Evolutionary conservation across 1,284 basidiomycete species (phyloP).

Genomic region (Puccinia polysora): DNA sequence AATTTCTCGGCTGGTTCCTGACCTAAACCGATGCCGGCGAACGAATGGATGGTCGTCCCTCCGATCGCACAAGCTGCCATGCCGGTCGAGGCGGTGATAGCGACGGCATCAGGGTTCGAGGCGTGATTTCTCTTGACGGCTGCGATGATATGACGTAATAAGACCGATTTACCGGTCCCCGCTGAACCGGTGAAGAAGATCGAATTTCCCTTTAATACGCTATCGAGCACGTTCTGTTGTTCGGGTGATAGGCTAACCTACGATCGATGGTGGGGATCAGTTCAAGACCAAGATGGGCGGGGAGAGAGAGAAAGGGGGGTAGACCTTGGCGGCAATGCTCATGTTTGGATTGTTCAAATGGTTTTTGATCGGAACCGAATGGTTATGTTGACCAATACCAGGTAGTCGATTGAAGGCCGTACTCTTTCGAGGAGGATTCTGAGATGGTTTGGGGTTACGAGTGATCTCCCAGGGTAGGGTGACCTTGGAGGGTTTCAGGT

Average conservation of each 20-base stretch:
- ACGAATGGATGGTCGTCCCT: constrained; percentile 87
- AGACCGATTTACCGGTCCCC: constrained; percentile 92
- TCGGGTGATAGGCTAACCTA: constrained; percentile 66
- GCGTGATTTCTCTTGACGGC: constrained; percentile 59
- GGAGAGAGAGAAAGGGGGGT: background rate
- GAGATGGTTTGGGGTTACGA: background rate
- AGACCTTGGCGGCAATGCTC: constrained; percentile 34
- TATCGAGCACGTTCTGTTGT: constrained; percentile 70
- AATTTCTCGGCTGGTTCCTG: constrained; percentile 58
- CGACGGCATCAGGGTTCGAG: constrained; percentile 62
- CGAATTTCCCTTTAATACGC: constrained; percentile 68
- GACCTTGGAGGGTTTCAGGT: background rate
- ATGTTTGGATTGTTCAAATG: constrained; percentile 41
- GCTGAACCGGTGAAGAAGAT: constrained; percentile 96
- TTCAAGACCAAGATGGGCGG: background rate
- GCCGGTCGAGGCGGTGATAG: constrained; percentile 81
- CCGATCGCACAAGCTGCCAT: constrained; percentile 77
- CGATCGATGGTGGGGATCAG: background rate
- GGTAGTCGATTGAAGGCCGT: background rate
- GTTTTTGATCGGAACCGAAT: background rate
- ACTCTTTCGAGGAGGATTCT: constrained; percentile 11
- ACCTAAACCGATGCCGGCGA: constrained; percentile 80
- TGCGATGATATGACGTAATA: constrained; percentile 82
- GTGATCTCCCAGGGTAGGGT: constrained; percentile 6
- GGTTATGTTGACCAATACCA: background rate